phyloP scores from a whole-genome alignment of 331 rosid species.

The Telfairia occidentalis region DNA sequence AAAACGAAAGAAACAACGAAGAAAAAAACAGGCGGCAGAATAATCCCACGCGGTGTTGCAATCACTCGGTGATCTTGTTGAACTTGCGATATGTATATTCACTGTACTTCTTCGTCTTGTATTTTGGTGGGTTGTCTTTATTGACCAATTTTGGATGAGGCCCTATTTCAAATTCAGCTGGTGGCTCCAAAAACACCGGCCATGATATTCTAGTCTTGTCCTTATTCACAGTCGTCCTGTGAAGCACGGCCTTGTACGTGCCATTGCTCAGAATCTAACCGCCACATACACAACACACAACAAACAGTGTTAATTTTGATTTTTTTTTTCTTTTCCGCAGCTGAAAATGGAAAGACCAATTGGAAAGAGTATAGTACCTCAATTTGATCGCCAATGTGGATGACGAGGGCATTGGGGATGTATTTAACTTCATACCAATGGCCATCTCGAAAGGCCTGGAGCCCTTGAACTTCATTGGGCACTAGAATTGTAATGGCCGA shows the following conservation, averaged over 20 bases:
- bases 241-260: slow-evolving; percentile 19
- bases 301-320: not conserved
- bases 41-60: not conserved
- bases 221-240: slow-evolving; percentile 20
- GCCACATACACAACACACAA: not conserved
- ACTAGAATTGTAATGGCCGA: slow-evolving; percentile 27
- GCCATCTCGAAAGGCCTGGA: slow-evolving; percentile 33
- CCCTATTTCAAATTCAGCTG: slow-evolving; percentile 16
- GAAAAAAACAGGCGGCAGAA: not conserved
- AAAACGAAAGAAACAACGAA: not conserved
- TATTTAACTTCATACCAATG: slow-evolving; percentile 32
- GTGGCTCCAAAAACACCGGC: slow-evolving; percentile 28
- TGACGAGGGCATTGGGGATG: slow-evolving; percentile 36
- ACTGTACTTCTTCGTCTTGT: slow-evolving; percentile 16
- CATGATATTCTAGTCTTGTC: slow-evolving; percentile 21
- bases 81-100: slow-evolving; percentile 21
- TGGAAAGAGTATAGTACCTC: too few species aligned
- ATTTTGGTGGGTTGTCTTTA: slow-evolving; percentile 15
- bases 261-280: slow-evolving; percentile 22
- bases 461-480: slow-evolving; percentile 41
- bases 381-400: slow-evolving; percentile 41
- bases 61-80: slow-evolving; percentile 16
- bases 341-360: too few species aligned
- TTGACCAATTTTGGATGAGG: slow-evolving; percentile 15
- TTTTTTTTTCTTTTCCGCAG: not conserved